Evolutionary conservation across 371 early-diverging fungal species (phyloP).

Genomic region (Syncephalastrum sp.): DNA sequence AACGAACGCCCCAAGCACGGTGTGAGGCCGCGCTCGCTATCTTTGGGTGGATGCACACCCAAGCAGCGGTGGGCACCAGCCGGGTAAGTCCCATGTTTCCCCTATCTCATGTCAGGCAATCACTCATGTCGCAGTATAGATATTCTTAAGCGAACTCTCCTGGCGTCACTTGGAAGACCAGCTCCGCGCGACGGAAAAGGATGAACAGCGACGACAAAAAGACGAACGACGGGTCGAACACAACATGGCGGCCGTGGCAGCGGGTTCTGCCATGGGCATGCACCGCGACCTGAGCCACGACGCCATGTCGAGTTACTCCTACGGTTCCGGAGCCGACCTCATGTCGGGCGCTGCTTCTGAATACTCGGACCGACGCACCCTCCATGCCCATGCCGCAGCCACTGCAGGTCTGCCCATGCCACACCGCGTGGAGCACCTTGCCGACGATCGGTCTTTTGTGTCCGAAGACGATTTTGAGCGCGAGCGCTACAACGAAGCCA

Average conservation of each 20-base stretch:
- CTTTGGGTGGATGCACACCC: conserved; percentile 65
- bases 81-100: conserved; percentile 33
- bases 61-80: conserved; percentile 71
- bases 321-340: conserved; percentile 35
- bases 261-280: conserved; percentile 5
- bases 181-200: conserved; percentile 37
- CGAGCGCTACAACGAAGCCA: conserved; percentile 19
- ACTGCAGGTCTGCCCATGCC: conserved; percentile 25
- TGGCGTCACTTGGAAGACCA: conserved; percentile 70
- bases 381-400: conserved; percentile 18
- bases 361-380: conserved; percentile 5
- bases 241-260: conserved; percentile 12
- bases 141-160: conserved; percentile 68
- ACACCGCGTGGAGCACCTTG: conserved; percentile 5
- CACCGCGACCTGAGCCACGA: conserved; percentile 28
- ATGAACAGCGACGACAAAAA: conserved; percentile 28
- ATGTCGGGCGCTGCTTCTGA: conserved; percentile 7
- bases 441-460: conserved; percentile 60
- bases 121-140: conserved; percentile 17
- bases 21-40: conserved; percentile 62
- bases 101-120: not conserved
- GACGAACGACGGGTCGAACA: conserved; percentile 21
- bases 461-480: conserved; percentile 52
- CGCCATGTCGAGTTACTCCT: conserved; percentile 32
- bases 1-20: conserved; percentile 30